Evolutionary conservation across 2,329 filamentous ascomycete genomes (phyloP).

Genomic region (Fusarium redolens): DNA sequence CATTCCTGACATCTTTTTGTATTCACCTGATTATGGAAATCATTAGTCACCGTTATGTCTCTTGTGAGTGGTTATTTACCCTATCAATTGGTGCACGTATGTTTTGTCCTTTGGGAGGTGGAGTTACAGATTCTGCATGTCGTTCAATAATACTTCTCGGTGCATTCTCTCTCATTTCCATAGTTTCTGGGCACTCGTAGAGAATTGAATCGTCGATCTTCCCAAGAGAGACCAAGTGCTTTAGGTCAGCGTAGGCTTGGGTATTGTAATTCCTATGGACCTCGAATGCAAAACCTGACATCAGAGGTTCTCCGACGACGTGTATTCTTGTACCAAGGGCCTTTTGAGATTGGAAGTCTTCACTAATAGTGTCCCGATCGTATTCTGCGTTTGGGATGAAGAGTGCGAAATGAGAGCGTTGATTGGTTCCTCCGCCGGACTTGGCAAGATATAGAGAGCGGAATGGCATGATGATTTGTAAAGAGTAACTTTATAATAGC

Average conservation of each 20-base stretch:
- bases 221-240: accelerated
- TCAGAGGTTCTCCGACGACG: background rate
- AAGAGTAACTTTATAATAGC: background rate
- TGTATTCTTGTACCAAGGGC: background rate
- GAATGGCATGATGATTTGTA: accelerated
- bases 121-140: accelerated
- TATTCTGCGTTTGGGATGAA: background rate
- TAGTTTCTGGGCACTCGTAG: too few species aligned
- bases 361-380: background rate
- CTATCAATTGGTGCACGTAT: background rate
- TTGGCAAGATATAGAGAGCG: background rate
- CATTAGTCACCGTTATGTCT: accelerated
- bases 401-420: background rate
- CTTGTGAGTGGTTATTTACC: accelerated
- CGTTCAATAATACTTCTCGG: accelerated
- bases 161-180: background rate
- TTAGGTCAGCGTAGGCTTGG: accelerated
- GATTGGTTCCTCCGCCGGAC: accelerated
- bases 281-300: background rate
- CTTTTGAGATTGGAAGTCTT: background rate
- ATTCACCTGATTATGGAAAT: background rate
- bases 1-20: background rate
- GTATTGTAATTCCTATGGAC: background rate
- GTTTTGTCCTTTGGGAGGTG: accelerated
- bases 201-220: accelerated